Evolutionary conservation across 2,329 filamentous ascomycete species (phyloP), one percentile per base, ranked within the genome.

Genomic region (Fonsecaea monophora): DNA sequence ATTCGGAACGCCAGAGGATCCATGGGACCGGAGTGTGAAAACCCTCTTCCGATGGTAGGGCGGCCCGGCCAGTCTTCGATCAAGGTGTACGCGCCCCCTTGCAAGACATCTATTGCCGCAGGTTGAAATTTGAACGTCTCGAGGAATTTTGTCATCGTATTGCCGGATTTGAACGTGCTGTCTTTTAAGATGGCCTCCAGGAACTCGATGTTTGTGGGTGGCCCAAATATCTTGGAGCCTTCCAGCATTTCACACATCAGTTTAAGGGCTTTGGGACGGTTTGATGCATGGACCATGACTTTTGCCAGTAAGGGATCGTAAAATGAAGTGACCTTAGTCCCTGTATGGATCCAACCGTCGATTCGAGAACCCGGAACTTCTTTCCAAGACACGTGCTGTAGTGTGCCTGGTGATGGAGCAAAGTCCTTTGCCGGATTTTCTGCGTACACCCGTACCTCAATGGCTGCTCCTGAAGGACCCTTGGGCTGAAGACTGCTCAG

Each of bases 281-380:
- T 78, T 7, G 76, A 67, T 0, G 78, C 79, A 68, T 87, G 84
- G 30, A 82, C 82, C 81, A 90, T 87, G 12, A 87, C 78, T 74
- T 88, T 88, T 4, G 84, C 85, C 62, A 87, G 78, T 4, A 88
- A 74, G 0, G 86, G 85, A 73, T 86, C 85, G 61, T 88, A 89
- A 65, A 85, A 81, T 1, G 86, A 82, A 4, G 84, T 85, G 45
- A 90, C 80, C 2, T 80, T 82, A 2, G 83, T 82, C 5, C 87
- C 87, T 1, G 82, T 83, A 62, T 83, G 81, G 1, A 89, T 81
- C 87, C 87, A 90, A 0, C 87, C 89, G 70, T 90, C 88, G 32
- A 90, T 82, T 4, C 88, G 82, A 30, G 83, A 79, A 4, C 80
- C 80, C 0, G 80, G 70, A 0, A 81, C 74, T 12, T 81, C 72